Evolutionary conservation across 1,139 yeast genomes (phyloP).

Genomic region (Kurtzmaniella quercitrusa): DNA sequence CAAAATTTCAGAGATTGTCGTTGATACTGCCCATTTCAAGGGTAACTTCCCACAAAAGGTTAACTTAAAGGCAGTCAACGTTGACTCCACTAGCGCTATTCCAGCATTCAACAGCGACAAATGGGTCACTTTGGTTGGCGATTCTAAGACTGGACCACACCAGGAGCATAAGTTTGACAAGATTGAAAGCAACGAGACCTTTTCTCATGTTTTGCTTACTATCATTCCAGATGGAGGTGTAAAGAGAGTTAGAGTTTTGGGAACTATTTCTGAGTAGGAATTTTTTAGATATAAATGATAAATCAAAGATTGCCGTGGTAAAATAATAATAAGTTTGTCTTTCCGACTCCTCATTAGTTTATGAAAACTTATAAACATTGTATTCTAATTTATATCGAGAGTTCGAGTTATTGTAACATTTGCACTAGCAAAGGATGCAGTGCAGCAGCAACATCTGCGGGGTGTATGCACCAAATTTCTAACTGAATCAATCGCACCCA

Average conservation of each 20-base stretch:
- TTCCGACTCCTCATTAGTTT: too few species aligned
- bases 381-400: too few species aligned
- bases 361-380: too few species aligned
- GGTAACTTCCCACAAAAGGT: slow-evolving; percentile 90
- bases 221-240: slow-evolving; percentile 97
- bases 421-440: too few species aligned
- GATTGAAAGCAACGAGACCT: slow-evolving; percentile 19
- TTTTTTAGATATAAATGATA: too few species aligned
- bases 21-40: slow-evolving; percentile 90
- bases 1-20: slow-evolving; percentile 53
- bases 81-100: slow-evolving; percentile 32
- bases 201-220: slow-evolving; percentile 70
- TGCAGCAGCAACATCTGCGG: too few species aligned
- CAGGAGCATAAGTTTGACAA: slow-evolving; percentile 61
- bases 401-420: too few species aligned
- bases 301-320: too few species aligned
- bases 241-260: slow-evolving; percentile 81
- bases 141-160: slow-evolving; percentile 75
- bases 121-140: slow-evolving; percentile 68
- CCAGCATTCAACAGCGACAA: slow-evolving; percentile 32
- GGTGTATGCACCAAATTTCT: neutral
- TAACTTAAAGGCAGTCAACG: slow-evolving; percentile 53
- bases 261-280: slow-evolving; percentile 40
- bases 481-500: neutral
- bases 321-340: too few species aligned